Evolutionary conservation across 352 stramenopile genomes (phyloP).

Genomic region (Blastocystis sp.): DNA sequence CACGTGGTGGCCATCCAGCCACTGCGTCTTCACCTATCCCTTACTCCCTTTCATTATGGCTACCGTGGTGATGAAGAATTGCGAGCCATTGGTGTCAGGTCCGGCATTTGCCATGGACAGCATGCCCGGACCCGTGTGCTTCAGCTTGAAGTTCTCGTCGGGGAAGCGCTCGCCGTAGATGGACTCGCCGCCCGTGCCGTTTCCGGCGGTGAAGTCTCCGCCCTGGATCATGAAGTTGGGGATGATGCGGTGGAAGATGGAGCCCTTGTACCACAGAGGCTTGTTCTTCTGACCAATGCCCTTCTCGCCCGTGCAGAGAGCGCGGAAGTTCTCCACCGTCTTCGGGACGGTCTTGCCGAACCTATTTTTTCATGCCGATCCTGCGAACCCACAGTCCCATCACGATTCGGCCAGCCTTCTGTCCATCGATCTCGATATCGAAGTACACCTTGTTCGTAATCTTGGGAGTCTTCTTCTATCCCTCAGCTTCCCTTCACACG

Average conservation of each 20-base stretch:
- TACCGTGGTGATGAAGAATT: slow-evolving; percentile 94
- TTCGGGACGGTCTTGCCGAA: slow-evolving; percentile 68
- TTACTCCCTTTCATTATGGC: slow-evolving; percentile 75
- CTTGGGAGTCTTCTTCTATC: slow-evolving; percentile 39
- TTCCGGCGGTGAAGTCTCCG: slow-evolving; percentile 83
- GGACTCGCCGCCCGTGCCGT: slow-evolving; percentile 80
- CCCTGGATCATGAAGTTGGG: slow-evolving; percentile 75
- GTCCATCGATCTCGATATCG: slow-evolving; percentile 87
- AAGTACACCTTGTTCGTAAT: slow-evolving; percentile 84
- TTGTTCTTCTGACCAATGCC: slow-evolving; percentile 78
- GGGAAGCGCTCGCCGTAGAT: slow-evolving; percentile 72
- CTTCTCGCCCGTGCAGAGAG: slow-evolving; percentile 91
- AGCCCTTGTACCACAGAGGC: slow-evolving; percentile 94
- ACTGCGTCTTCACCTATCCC: slow-evolving; percentile 75
- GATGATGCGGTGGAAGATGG: slow-evolving; percentile 98
- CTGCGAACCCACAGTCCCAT: slow-evolving; percentile 84
- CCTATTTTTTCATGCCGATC: neutral
- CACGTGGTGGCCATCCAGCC: slow-evolving; percentile 71
- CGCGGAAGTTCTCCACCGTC: slow-evolving; percentile 72
- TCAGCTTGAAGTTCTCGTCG: slow-evolving; percentile 73
- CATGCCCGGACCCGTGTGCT: slow-evolving; percentile 75
- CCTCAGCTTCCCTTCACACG: neutral
- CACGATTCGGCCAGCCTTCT: slow-evolving; percentile 80
- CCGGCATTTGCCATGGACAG: slow-evolving; percentile 81
- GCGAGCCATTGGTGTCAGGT: slow-evolving; percentile 84